phyloP scores from a whole-genome alignment of 208 protist genomes.

The Trypanosoma scelopori region DNA sequence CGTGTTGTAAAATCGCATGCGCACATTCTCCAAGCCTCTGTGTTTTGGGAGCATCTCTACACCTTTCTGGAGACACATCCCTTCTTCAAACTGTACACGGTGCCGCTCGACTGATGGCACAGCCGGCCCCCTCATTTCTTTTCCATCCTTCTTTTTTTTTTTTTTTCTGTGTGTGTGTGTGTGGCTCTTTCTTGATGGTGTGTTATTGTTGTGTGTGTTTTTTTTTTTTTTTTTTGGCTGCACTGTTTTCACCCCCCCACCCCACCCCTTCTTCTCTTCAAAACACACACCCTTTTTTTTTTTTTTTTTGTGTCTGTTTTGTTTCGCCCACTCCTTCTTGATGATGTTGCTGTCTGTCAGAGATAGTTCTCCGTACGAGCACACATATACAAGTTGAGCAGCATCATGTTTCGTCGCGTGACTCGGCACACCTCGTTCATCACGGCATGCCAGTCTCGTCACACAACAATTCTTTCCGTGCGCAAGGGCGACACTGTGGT shows the following conservation, averaged over 20 bases:
- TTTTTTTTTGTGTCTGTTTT: no score
- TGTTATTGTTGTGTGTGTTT: no score
- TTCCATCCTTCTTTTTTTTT: background rate
- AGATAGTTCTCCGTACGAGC: background rate
- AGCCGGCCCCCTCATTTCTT: no score
- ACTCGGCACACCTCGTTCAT: constrained; percentile 35
- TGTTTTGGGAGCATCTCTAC: constrained; percentile 86
- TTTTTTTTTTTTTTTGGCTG: no score
- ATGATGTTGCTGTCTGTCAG: no score
- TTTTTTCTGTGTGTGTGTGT: no score
- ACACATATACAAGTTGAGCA: background rate
- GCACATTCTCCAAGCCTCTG: constrained; percentile 71
- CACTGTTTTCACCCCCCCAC: no score
- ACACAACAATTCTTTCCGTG: constrained; percentile 94
- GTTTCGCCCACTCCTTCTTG: no score
- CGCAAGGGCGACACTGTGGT: constrained; percentile 92
- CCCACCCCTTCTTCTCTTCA: no score
- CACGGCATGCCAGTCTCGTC: constrained; percentile 48
- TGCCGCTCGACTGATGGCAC: constrained; percentile 39
- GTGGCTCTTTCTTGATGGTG: no score
- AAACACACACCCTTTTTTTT: no score
- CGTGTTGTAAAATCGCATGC: constrained; percentile 72
- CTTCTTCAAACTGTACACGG: constrained; percentile 74
- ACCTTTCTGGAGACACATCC: constrained; percentile 77
- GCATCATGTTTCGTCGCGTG: constrained; percentile 43